Conservation (phyloP, 106 monocot genomes). For the Ottelia alismoides region DNA sequence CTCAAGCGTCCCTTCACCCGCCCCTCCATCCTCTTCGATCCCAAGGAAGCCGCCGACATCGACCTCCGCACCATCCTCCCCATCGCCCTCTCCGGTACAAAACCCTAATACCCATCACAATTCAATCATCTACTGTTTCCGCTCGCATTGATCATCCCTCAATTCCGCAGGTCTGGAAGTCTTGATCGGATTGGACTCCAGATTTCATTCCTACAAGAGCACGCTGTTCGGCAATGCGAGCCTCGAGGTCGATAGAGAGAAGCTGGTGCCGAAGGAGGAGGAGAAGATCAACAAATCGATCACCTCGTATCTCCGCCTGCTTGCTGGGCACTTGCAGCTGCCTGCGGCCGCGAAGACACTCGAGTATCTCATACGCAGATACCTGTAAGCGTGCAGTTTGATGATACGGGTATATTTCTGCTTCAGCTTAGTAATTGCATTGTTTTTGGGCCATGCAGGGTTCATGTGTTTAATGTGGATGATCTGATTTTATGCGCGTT, state of each 20-base stretch:
- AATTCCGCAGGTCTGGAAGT: slow-evolving; percentile 57
- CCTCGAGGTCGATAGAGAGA: no score
- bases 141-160: background rate
- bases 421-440: no score
- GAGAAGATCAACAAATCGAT: slow-evolving; percentile 54
- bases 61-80: slow-evolving; percentile 58
- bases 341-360: slow-evolving; percentile 54
- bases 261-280: slow-evolving; percentile 50
- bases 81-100: slow-evolving; percentile 65
- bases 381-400: no score
- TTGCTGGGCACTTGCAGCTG: no score
- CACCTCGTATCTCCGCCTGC: slow-evolving; percentile 41
- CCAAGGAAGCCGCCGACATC: slow-evolving; percentile 80
- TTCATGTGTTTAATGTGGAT: slow-evolving; percentile 69
- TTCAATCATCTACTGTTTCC: background rate
- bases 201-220: slow-evolving; percentile 34
- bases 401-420: slow-evolving; percentile 49
- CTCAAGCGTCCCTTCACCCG: slow-evolving; percentile 33
- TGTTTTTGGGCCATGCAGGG: no score
- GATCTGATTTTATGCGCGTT: slow-evolving; percentile 58
- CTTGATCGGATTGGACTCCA: slow-evolving; percentile 27
- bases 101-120: no score
- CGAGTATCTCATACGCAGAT: slow-evolving; percentile 78
- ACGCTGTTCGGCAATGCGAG: slow-evolving; percentile 58
- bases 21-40: slow-evolving; percentile 68